phyloP scores from a whole-genome alignment of 2,329 filamentous ascomycete genomes.

The Rutstroemia sydowiana region DNA sequence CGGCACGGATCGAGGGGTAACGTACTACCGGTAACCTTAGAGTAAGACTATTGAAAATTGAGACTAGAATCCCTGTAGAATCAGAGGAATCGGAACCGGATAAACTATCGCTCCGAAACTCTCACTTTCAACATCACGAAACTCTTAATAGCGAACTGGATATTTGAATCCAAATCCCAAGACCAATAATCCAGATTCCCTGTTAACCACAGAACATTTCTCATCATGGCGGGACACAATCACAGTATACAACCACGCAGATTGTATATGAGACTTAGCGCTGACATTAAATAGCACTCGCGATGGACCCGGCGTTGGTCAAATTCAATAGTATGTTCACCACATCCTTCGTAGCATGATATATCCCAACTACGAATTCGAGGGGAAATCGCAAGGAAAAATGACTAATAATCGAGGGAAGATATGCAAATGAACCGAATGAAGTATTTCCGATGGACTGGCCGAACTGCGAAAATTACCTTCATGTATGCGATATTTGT shows the following conservation, averaged over 20 bases:
- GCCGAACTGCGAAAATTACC: constrained; percentile 70
- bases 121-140: constrained; percentile 3
- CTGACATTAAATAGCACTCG: constrained; percentile 24
- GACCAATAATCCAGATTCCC: constrained; percentile 4
- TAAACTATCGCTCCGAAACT: neutral
- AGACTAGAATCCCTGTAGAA: too few species aligned
- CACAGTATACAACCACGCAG: constrained; percentile 32
- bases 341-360: neutral
- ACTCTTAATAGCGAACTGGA: constrained; percentile 12
- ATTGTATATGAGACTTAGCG: neutral
- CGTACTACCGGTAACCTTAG: too few species aligned
- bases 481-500: constrained; percentile 70
- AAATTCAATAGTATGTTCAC: constrained; percentile 44
- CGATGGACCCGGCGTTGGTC: constrained; percentile 42
- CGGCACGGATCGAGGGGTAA: too few species aligned
- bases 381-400: neutral
- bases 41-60: too few species aligned
- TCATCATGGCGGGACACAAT: constrained; percentile 42
- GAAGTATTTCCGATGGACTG: constrained; percentile 94
- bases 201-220: constrained; percentile 12
- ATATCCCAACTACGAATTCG: neutral
- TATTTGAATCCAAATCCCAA: neutral
- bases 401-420: neutral
- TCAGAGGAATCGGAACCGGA: neutral
- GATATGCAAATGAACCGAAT: constrained; percentile 79